Evolutionary conservation across 2,329 filamentous ascomycete genomes (phyloP).

Genomic region (Microascus cirrosus): DNA sequence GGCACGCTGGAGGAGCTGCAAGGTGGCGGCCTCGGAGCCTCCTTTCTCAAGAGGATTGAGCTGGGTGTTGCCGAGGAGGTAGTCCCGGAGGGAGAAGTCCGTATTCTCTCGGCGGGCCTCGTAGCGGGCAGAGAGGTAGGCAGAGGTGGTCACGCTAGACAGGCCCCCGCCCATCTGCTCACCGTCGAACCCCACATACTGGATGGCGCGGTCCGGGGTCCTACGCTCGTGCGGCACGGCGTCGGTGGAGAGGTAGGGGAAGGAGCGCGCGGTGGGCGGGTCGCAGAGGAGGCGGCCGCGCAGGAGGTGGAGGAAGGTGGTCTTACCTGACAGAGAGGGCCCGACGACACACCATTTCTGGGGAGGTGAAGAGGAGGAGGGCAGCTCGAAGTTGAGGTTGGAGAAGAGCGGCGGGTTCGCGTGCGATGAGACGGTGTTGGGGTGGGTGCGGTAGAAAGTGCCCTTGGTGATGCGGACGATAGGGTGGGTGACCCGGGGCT

Average conservation of each 20-base stretch:
- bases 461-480: conserved; percentile 65
- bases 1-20: conserved; percentile 46
- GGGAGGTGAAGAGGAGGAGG: conserved; percentile 35
- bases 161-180: conserved; percentile 46
- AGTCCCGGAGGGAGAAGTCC: conserved; percentile 76
- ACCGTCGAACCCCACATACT: conserved; percentile 83
- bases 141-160: conserved; percentile 51
- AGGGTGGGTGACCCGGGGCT: conserved; percentile 22
- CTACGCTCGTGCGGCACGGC: conserved; percentile 44
- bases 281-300: conserved; percentile 64
- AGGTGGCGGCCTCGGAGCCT: conserved; percentile 28
- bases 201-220: conserved; percentile 57
- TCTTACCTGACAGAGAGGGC: conserved; percentile 67
- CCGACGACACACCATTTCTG: conserved; percentile 80
- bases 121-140: conserved; percentile 82
- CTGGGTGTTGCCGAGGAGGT: conserved; percentile 69
- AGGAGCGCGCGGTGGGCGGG: conserved; percentile 65
- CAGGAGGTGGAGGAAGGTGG: conserved; percentile 70
- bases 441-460: conserved; percentile 74
- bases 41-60: conserved; percentile 52
- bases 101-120: conserved; percentile 79
- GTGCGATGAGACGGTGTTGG: conserved; percentile 34
- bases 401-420: conserved; percentile 65
- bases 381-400: conserved; percentile 58
- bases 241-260: conserved; percentile 62